Base-by-base conservation (phyloP, 2,329 filamentous ascomycete genomes). In the Helminthosporium solani region DNA sequence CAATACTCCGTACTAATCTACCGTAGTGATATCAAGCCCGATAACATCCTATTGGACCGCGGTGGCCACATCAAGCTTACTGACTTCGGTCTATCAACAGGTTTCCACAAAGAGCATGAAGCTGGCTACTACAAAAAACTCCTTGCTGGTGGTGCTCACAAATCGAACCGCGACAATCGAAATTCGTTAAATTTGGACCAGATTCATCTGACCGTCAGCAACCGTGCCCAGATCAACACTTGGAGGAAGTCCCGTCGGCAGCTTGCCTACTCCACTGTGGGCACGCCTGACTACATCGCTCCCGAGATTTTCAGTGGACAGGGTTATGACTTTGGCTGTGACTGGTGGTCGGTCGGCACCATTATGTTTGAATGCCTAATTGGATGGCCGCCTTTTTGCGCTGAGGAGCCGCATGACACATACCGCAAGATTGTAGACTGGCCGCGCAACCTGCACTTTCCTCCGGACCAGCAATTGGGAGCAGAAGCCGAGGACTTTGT, bases 291-390 rank as follows among this genome's bases (percentile, higher is more conserved):
- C 72, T 99, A 99, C 70, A 99, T 99, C 67, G 94, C 94, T 1
- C 94, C 94, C 2, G 94, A 99, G 70, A 97, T 99, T 61, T 97
- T 99, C 72, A 95, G 89, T 37, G 91, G 92, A 15, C 88, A 95
- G 64, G 94, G 94, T 39, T 99, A 99, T 75, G 89, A 90, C 47
- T 96, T 92, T 64, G 87, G 95, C 68, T 99, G 94, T 70, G 94
- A 99, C 77, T 99, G 94, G 94, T 99, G 94, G 94, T 95, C 89
- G 18, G 81, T 99, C 40, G 94, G 94, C 42, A 96, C 94, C 35
- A 99, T 99, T 74, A 97, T 99, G 94, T 99, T 97, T 64, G 94
- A 99, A 73, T 99, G 94, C 72, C 79, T 99, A 58, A 90, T 99
- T 51, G 94, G 94, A 62, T 99, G 94, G 94, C 94, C 94, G 44